Evolutionary conservation across 148 eudicot species (phyloP).

Genomic region (Vaccinium corymbosum): DNA sequence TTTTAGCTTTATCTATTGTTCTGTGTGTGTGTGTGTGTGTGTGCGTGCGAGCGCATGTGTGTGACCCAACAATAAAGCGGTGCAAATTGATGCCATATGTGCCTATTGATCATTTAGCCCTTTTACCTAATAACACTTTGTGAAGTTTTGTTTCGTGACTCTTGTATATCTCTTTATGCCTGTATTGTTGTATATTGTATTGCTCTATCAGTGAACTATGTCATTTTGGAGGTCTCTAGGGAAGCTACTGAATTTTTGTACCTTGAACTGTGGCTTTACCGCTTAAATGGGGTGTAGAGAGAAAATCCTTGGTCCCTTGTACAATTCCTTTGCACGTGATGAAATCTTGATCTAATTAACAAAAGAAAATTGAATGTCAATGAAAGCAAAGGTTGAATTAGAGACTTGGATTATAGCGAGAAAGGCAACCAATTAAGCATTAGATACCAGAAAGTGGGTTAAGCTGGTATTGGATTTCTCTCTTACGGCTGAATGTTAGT

Average conservation of each 20-base stretch:
- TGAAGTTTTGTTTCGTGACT: background rate
- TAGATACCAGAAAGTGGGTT: conserved; percentile 3
- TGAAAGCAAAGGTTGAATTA: background rate
- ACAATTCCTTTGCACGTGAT: background rate
- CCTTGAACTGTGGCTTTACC: background rate
- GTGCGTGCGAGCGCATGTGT: too few species aligned
- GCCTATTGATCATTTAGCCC: conserved; percentile 1
- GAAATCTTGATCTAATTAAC: background rate
- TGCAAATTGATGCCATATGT: conserved; percentile 89
- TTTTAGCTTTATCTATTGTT: too few species aligned
- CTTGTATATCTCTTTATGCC: background rate
- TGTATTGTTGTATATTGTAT: background rate
- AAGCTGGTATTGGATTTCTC: background rate
- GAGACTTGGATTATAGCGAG: background rate
- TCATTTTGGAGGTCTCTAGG: conserved; percentile 6
- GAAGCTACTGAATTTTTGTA: background rate
- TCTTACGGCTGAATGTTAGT: background rate
- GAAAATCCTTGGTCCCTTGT: background rate
- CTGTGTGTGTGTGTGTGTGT: too few species aligned
- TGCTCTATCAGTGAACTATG: background rate
- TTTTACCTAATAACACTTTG: background rate
- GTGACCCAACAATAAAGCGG: conserved; percentile 73
- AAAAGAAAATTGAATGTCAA: background rate
- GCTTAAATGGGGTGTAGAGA: background rate
- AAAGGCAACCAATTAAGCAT: background rate